Percentiles rank a stretch among this genome's conserved stretches.
Evolutionary conservation across 2,329 filamentous ascomycete species (phyloP).

Genomic region (Colletotrichum higginsianum): DNA sequence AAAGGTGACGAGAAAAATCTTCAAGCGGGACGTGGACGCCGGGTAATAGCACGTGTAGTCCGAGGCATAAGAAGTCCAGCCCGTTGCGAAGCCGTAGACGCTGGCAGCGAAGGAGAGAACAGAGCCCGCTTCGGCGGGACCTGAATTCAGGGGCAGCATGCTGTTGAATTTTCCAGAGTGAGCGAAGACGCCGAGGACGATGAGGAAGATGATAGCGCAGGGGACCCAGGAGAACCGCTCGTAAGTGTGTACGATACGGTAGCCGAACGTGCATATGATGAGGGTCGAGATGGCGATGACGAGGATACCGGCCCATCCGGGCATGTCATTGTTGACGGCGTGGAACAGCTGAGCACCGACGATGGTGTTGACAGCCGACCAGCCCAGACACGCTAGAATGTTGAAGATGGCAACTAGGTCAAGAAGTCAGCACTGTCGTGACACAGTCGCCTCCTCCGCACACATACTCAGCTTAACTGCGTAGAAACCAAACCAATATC

Average conservation of each 20-base stretch:
- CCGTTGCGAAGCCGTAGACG: conserved; percentile 78
- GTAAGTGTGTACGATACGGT: conserved; percentile 83
- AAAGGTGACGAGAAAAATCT: conserved; percentile 80
- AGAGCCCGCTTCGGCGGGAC: conserved; percentile 71
- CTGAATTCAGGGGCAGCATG: conserved; percentile 68
- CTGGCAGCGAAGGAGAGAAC: conserved; percentile 77
- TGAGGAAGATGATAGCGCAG: conserved; percentile 79
- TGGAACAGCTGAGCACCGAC: conserved; percentile 84
- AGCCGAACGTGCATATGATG: conserved; percentile 80
- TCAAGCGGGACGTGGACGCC: conserved; percentile 67
- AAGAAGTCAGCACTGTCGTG: not conserved
- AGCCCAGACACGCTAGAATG: conserved; percentile 79
- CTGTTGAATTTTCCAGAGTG: conserved; percentile 76
- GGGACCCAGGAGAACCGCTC: conserved; percentile 84
- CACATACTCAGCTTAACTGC: conserved; percentile 76
- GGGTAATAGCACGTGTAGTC: conserved; percentile 89
- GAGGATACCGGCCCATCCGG: conserved; percentile 81
- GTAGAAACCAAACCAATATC: conserved; percentile 83
- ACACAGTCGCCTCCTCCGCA: not conserved
- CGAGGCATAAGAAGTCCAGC: conserved; percentile 82
- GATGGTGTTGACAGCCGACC: conserved; percentile 84
- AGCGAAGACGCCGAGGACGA: conserved; percentile 78
- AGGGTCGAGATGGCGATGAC: conserved; percentile 82
- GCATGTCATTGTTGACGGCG: conserved; percentile 78
- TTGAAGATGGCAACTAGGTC: conserved; percentile 77